phyloP scores from a whole-genome alignment of 2,329 filamentous ascomycete genomes.

The Neofusicoccum ribis region DNA sequence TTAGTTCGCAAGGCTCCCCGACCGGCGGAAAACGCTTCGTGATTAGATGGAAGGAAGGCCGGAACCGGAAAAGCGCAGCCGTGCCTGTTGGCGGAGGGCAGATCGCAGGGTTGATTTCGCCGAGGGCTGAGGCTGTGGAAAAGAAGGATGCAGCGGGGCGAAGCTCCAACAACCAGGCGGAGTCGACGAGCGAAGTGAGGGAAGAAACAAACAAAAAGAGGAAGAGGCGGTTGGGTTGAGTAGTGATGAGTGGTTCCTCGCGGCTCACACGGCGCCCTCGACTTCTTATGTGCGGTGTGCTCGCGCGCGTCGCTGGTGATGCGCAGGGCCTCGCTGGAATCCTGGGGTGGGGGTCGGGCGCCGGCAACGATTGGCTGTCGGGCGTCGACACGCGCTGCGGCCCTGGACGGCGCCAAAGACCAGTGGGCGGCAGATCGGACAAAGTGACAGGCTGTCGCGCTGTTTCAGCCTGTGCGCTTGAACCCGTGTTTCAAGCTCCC shows the following conservation, averaged over 20 bases:
- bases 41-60: slow-evolving; percentile 9
- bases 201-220: slow-evolving; percentile 9
- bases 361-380: slow-evolving; percentile 1
- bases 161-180: slow-evolving; percentile 21
- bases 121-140: slow-evolving; percentile 13
- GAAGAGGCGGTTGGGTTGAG: neutral
- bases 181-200: slow-evolving; percentile 9
- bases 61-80: slow-evolving; percentile 10
- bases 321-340: neutral
- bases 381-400: slow-evolving; percentile 3
- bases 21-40: slow-evolving; percentile 19
- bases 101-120: slow-evolving; percentile 12
- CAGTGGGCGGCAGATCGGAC: slow-evolving; percentile 10
- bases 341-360: slow-evolving; percentile 3
- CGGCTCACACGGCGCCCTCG: slow-evolving; percentile 1
- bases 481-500: slow-evolving; percentile 15
- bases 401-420: slow-evolving; percentile 12
- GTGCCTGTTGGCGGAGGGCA: neutral
- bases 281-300: slow-evolving; percentile 12
- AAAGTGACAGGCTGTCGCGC: slow-evolving; percentile 17
- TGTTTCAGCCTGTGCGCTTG: slow-evolving; percentile 12
- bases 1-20: slow-evolving; percentile 17
- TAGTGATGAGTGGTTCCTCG: neutral
- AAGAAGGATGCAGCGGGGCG: slow-evolving; percentile 17
- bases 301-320: slow-evolving; percentile 7